Evolutionary conservation across 2,329 filamentous ascomycete species (phyloP), one percentile per base, ranked within the genome.

Genomic region (Elsinoe arachidis): DNA sequence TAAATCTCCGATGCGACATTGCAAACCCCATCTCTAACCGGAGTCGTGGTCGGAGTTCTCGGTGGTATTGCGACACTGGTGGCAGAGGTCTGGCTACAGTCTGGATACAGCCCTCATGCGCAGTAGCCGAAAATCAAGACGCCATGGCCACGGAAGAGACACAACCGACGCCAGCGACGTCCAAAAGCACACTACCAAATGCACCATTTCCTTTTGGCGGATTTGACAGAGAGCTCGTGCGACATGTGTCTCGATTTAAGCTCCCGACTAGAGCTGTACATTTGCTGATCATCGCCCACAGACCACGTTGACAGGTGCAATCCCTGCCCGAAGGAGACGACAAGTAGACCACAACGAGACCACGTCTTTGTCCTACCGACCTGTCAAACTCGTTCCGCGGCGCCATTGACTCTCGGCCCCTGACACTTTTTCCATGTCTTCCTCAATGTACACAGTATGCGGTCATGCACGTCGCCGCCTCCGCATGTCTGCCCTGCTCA

Each of bases 301-400:
- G 33, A 53, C 49, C 46, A 51, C 26, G 26, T 51, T 51, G 46
- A 34, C 46, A 34, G 33, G 23, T 15, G 14, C 21, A 17, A 51
- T 53, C 49, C 46, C 46, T 51, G 46, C n/a, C 46, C 5, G 21
- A 51, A 51, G 17, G 37, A n/a, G 37, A n/a, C 37, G 17, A 39
- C 14, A 19, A n/a, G 14, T 4, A 19, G 14, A 41, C 38, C 38
- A n/a, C 38, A 41, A 19, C 17, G n/a, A 41, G 14, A 15, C 38
- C 38, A 19, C 41, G n/a, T 38, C 17, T 34, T 39, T 26, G 49
- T 53, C 33, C 49, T 37, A 53, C 49, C 49, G 34, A 53, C 33
- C 49, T 53, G 49, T 53, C 49, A 53, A 39, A 53, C 15, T 51
- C 14, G 49, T 39, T 53, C 49, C 49, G 49, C 49, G 49, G 49